These are phyloP conservation scores for Entomortierella parvispora DNA, from an alignment of 192 early-diverging fungal genomes.

Conservation along the genomic window DNA sequence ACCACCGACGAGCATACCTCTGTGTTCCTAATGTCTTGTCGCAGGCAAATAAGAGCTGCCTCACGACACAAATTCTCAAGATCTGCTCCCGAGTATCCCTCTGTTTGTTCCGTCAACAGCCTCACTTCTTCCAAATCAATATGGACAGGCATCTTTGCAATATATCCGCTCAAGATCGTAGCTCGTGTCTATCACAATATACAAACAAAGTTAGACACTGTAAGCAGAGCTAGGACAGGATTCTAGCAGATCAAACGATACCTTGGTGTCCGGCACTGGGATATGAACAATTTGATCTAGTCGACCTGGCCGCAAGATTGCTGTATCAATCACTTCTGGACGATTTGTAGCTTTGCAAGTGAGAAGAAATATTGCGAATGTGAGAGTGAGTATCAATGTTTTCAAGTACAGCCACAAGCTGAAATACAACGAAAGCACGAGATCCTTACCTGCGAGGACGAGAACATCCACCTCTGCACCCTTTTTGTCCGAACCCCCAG, in stretches of 20 bases:
- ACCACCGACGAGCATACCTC: constrained; percentile 48
- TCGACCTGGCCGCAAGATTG: constrained; percentile 86
- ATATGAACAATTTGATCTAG: constrained; percentile 83
- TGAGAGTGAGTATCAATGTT: not conserved
- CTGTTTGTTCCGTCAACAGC: constrained; percentile 59
- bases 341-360: constrained; percentile 75
- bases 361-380: not conserved
- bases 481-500: constrained; percentile 27
- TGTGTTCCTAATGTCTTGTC: constrained; percentile 64
- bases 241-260: constrained; percentile 8
- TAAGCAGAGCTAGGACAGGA: not conserved
- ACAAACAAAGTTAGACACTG: not conserved
- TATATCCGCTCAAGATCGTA: constrained; percentile 66
- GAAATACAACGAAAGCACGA: too few species aligned
- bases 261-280: constrained; percentile 66
- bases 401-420: too few species aligned
- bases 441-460: constrained; percentile 71
- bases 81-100: constrained; percentile 79
- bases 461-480: constrained; percentile 66
- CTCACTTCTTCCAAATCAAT: constrained; percentile 58
- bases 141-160: constrained; percentile 62
- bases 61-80: constrained; percentile 87
- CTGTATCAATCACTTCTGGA: constrained; percentile 77
- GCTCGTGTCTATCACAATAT: constrained; percentile 57
- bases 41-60: constrained; percentile 75